phyloP scores from a whole-genome alignment of 2,329 filamentous ascomycete genomes.

The Monosporascus ibericus region DNA sequence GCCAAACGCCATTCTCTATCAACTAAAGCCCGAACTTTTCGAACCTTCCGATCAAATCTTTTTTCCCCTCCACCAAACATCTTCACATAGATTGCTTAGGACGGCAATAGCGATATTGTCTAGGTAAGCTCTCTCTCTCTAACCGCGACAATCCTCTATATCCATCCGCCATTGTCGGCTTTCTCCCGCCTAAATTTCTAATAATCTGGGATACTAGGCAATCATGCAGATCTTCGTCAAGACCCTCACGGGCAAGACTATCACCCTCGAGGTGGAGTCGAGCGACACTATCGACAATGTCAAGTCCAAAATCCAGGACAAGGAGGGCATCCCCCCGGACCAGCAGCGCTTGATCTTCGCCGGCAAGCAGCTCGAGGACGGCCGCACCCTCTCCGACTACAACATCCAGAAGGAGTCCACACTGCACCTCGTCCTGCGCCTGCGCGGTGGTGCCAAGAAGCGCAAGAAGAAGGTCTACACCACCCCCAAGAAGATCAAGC shows the following conservation, averaged over 20 bases:
- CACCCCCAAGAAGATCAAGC: conserved; percentile 99
- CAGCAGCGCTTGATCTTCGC: conserved; percentile 99
- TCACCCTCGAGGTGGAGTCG: conserved; percentile 99
- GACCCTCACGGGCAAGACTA: conserved; percentile 98
- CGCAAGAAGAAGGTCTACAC: conserved; percentile 99
- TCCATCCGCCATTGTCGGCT: too few species aligned
- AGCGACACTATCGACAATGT: conserved; percentile 99
- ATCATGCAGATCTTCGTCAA: conserved; percentile 74
- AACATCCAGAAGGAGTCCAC: conserved; percentile 99
- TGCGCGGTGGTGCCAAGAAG: conserved; percentile 99
- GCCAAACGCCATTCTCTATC: neutral
- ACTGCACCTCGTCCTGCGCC: conserved; percentile 94
- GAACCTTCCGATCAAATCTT: conserved; percentile 16
- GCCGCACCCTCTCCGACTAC: conserved; percentile 98
- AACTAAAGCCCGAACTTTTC: conserved; percentile 1
- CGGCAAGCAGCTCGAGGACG: conserved; percentile 99
- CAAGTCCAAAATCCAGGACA: conserved; percentile 98
- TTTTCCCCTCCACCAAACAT: conserved; percentile 27
- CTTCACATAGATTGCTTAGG: conserved; percentile 57
- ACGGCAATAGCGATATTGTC: conserved; percentile 56
- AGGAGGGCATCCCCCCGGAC: conserved; percentile 98
- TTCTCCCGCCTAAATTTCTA: conserved; percentile 19
- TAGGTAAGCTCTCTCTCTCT: conserved; percentile 37
- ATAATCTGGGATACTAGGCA: conserved; percentile 44
- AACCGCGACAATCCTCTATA: neutral